Percentiles rank a stretch among this genome's conserved stretches.
Conservation (phyloP, 192 early-diverging fungal species). For the Linnemannia hyalina region DNA sequence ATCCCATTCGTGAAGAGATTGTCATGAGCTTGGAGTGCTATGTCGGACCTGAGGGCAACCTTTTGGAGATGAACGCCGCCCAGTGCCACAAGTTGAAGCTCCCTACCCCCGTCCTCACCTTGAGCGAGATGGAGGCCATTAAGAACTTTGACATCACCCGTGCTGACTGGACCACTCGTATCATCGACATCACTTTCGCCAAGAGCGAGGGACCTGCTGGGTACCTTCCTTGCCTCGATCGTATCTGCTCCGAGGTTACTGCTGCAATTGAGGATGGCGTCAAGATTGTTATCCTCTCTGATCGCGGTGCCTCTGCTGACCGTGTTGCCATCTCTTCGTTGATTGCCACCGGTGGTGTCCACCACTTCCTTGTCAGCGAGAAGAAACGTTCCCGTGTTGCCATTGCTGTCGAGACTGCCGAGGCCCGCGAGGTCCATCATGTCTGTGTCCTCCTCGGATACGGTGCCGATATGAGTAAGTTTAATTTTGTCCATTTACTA, state of each 20-base stretch:
- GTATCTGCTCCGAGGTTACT: slow-evolving; percentile 87
- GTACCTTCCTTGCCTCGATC: slow-evolving; percentile 85
- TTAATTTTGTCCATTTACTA: background rate
- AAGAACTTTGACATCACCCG: slow-evolving; percentile 74
- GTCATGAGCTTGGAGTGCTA: slow-evolving; percentile 98
- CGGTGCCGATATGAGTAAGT: slow-evolving; percentile 87
- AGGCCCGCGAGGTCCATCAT: slow-evolving; percentile 96
- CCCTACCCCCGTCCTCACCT: slow-evolving; percentile 89
- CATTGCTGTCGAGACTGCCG: slow-evolving; percentile 90
- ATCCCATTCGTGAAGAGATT: slow-evolving; percentile 98
- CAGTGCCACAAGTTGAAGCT: slow-evolving; percentile 88
- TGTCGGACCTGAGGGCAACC: slow-evolving; percentile 94
- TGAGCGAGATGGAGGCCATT: slow-evolving; percentile 85
- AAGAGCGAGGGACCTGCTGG: slow-evolving; percentile 81
- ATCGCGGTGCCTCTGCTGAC: slow-evolving; percentile 70
- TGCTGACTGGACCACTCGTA: slow-evolving; percentile 82
- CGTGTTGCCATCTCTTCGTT: slow-evolving; percentile 89
- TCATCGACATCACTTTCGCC: slow-evolving; percentile 91
- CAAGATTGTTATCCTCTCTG: slow-evolving; percentile 90
- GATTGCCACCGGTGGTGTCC: slow-evolving; percentile 91
- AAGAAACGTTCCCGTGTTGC: slow-evolving; percentile 92
- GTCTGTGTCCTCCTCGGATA: slow-evolving; percentile 96
- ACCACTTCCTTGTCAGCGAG: slow-evolving; percentile 91
- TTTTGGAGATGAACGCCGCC: slow-evolving; percentile 84
- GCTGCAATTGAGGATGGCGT: slow-evolving; percentile 83